Evolutionary conservation across 257 asterid genomes (phyloP).

Genomic region (Parsonsia alboflavescens): DNA sequence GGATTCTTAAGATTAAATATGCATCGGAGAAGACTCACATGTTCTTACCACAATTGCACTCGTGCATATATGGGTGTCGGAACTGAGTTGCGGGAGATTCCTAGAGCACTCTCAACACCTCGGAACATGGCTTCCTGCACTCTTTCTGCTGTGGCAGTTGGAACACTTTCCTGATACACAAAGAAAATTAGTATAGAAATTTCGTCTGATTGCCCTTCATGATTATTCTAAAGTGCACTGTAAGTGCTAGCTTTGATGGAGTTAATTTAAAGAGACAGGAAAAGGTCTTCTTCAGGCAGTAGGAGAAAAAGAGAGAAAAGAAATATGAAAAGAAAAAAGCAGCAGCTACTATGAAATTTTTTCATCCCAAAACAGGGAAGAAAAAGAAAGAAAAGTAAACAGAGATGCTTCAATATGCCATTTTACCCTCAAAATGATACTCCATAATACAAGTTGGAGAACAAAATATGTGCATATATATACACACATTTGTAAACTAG

Average conservation of each 20-base stretch:
- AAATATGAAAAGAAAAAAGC: not conserved
- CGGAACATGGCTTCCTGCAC: slow-evolving; percentile 81
- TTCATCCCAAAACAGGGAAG: not conserved
- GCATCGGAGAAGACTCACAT: not conserved
- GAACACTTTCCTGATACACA: slow-evolving; percentile 71
- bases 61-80: slow-evolving; percentile 64
- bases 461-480: not conserved
- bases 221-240: not conserved
- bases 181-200: not conserved
- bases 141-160: slow-evolving; percentile 64
- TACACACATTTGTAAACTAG: not conserved
- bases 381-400: not conserved
- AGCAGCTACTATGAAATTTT: not conserved
- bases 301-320: not conserved
- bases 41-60: slow-evolving; percentile 75
- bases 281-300: not conserved
- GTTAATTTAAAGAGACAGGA: not conserved
- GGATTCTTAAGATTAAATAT: not conserved
- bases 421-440: not conserved
- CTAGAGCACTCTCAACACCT: slow-evolving; percentile 79
- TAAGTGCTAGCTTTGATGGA: not conserved
- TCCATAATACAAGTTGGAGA: not conserved
- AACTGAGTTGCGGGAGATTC: slow-evolving; percentile 55
- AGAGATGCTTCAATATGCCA: not conserved
- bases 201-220: not conserved